Percentiles rank a stretch among this genome's conserved stretches.
phyloP scores from a whole-genome alignment of 495 filamentous ascomycete genomes.

The Lophiostoma macrostomum region DNA sequence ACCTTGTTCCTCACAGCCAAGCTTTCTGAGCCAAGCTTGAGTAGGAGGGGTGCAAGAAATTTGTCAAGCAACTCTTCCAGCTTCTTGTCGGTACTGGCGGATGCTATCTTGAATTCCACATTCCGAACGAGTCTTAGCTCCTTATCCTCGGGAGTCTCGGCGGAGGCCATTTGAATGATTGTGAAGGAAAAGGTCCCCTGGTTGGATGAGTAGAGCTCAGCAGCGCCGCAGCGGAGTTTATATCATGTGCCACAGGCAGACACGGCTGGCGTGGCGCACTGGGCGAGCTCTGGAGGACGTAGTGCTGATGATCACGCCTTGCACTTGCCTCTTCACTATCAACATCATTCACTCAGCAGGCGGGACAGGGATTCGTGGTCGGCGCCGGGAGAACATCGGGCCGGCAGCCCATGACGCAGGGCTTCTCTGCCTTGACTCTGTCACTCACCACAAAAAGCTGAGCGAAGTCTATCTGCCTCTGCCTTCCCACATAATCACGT shows the following conservation, averaged over 20 bases:
- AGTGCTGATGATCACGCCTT: neutral
- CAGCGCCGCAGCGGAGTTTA: too few species aligned
- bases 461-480: too few species aligned
- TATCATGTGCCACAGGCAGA: conserved; percentile 25
- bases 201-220: too few species aligned
- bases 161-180: conserved; percentile 23
- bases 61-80: conserved; percentile 71
- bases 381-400: neutral
- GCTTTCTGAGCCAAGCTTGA: conserved; percentile 81
- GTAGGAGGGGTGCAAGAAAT: conserved; percentile 75
- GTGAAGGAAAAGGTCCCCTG: too few species aligned
- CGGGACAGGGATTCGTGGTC: neutral
- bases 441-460: too few species aligned
- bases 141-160: conserved; percentile 52
- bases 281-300: too few species aligned
- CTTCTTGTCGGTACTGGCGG: conserved; percentile 76
- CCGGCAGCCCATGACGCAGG: conserved; percentile 6
- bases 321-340: neutral
- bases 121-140: conserved; percentile 87
- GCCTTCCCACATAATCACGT: too few species aligned
- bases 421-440: conserved; percentile 2
- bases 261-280: conserved; percentile 21
- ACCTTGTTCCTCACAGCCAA: conserved; percentile 81
- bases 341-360: too few species aligned
- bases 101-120: conserved; percentile 85